Base-by-base conservation (phyloP, 768 basidiomycete genomes). In the Tulasnella calospora region DNA sequence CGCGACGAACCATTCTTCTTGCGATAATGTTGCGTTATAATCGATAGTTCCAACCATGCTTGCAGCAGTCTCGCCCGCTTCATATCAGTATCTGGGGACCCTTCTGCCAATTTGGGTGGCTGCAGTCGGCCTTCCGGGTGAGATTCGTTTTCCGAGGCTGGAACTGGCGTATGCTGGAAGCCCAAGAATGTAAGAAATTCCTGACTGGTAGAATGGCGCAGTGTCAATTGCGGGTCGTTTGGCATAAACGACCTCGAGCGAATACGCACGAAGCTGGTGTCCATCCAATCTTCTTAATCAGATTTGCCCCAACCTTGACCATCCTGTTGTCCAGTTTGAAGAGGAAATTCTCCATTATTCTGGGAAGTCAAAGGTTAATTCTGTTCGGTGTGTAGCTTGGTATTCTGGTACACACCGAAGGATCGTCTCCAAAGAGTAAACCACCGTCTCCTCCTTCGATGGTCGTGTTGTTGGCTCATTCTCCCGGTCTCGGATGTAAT, bases 31-130 rank as follows among this genome's bases (percentile, higher is more conserved):
- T 86, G 84, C 27, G 91, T 81, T 36, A 33, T 40, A 10, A 70
- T 30, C 55, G 88, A 85, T 10, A 91, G 84, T 82, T 95, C 94
- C 23, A 94, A 87, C 94, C 94, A 95, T 38, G 91, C 92, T 44
- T 94, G 89, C 71, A 95, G 86, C 4, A 95, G 87, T 81, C 87
- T 91, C 33, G 88, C 87, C 3, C 61, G 61, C 12, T 13, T 35
- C 5, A 67, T 67, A 35, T 67, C 61, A 9, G 3, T 27, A 2
- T 67, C 61, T 13, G 61, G 61, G 7, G 33, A 12, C 30, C 33
- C 61, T 12, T 33, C 61, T 91, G 92, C 15, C 92, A 93, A 83
- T 83, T 30, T 74, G 57, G 69, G 44, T 78, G 71, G 71, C 17
- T 74, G 41, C 36, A 74, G 17, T 83, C 80, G 57, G 35, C 75